A percentile compares a stretch with the other conserved stretches of the same genome.
phyloP scores from a whole-genome alignment of 805 yeast species.

The Teunomyces cretensis region DNA sequence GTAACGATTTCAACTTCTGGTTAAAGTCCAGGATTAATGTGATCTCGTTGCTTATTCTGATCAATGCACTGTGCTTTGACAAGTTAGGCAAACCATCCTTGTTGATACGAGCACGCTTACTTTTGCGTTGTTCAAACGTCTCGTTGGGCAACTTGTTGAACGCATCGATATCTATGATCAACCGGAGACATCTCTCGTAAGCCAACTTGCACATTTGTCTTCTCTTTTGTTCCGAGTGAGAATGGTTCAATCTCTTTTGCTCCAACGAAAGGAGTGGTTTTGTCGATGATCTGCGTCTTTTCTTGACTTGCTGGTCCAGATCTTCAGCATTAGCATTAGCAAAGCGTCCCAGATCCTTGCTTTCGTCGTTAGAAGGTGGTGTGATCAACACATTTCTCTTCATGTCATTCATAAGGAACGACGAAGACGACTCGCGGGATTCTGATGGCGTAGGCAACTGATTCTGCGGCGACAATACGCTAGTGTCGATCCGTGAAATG shows the following conservation, averaged over 20 bases:
- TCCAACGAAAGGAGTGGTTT: slow-evolving; percentile 39
- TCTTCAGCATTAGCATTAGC: neutral
- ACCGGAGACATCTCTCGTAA: slow-evolving; percentile 41
- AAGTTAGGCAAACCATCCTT: slow-evolving; percentile 47
- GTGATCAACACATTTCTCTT: slow-evolving; percentile 7
- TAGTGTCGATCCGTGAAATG: slow-evolving; percentile 11
- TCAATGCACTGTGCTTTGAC: slow-evolving; percentile 43
- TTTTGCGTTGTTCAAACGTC: slow-evolving; percentile 15
- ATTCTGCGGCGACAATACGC: slow-evolving; percentile 4
- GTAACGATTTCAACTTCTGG: slow-evolving; percentile 29
- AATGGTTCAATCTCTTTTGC: slow-evolving; percentile 43
- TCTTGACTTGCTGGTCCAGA: slow-evolving; percentile 6
- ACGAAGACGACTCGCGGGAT: slow-evolving; percentile 22
- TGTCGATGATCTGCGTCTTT: slow-evolving; percentile 27
- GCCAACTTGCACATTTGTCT: slow-evolving; percentile 45
- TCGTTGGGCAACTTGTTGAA: slow-evolving; percentile 20
- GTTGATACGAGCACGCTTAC: slow-evolving; percentile 38
- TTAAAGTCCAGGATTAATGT: slow-evolving; percentile 32
- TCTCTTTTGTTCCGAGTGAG: slow-evolving; percentile 43
- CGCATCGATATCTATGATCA: slow-evolving; percentile 41
- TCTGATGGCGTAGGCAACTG: slow-evolving; percentile 38
- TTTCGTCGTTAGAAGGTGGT: slow-evolving; percentile 7
- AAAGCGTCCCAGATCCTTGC: neutral
- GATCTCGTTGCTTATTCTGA: slow-evolving; percentile 40
- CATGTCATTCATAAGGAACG: slow-evolving; percentile 5